These are phyloP conservation scores for Castanea mollissima DNA, from an alignment of 306 rosid species.

Conservation along the genomic window DNA sequence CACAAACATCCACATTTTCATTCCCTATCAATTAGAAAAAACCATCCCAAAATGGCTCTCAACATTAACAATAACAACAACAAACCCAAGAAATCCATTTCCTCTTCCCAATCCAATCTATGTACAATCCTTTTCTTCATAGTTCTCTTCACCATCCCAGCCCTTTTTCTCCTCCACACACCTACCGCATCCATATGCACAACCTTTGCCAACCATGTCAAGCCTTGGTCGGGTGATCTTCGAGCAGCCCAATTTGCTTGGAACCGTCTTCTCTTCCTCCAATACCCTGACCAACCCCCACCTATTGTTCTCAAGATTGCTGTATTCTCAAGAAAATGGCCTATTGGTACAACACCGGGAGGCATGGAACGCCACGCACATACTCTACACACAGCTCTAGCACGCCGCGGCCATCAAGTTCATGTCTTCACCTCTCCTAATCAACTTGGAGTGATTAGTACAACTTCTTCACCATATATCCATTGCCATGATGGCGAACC, in stretches of 20 bases:
- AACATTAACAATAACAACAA: constrained; percentile 17
- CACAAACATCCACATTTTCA: not conserved
- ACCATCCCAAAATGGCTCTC: constrained; percentile 52
- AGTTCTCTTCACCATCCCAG: constrained; percentile 71
- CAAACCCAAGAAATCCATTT: constrained; percentile 45
- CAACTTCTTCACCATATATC: constrained; percentile 53
- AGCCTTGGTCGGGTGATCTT: constrained; percentile 77
- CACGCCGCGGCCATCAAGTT: constrained; percentile 78
- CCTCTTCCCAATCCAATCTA: constrained; percentile 47
- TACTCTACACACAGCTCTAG: constrained; percentile 78
- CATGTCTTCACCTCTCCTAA: constrained; percentile 85
- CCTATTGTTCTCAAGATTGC: constrained; percentile 60
- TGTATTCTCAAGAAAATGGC: constrained; percentile 95
- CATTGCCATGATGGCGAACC: constrained; percentile 89
- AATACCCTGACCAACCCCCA: constrained; percentile 28
- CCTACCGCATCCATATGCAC: constrained; percentile 61
- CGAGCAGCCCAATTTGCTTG: constrained; percentile 69
- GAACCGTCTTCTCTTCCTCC: constrained; percentile 63
- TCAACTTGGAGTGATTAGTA: constrained; percentile 12
- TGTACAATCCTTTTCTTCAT: constrained; percentile 70
- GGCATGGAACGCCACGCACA: constrained; percentile 98
- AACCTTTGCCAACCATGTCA: constrained; percentile 29
- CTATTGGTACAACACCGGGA: constrained; percentile 72
- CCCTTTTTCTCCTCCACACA: constrained; percentile 60
- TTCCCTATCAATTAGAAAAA: not conserved